A percentile compares a stretch with the other conserved stretches of the same genome.
These are phyloP conservation scores for Sarocladiaceae sp. DNA, from an alignment of 2,329 filamentous ascomycete species.

Conservation along the genomic window DNA sequence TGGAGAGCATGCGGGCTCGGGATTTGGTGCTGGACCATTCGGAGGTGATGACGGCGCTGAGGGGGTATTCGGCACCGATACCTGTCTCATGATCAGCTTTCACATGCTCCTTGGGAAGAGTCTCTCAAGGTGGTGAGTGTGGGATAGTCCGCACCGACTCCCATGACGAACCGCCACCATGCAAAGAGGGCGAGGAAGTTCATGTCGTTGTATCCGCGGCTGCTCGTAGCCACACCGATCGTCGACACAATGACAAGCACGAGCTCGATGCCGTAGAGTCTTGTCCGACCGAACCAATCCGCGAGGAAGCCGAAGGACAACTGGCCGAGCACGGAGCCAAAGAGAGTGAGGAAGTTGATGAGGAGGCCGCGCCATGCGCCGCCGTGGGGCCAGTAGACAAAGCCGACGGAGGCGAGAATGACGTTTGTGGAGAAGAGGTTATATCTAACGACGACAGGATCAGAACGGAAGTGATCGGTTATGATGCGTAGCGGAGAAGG, in stretches of 20 bases:
- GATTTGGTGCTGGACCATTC: constrained; percentile 59
- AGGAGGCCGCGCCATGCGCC: constrained; percentile 37
- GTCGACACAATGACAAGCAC: constrained; percentile 50
- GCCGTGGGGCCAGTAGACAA: constrained; percentile 45
- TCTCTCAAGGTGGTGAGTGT: neutral
- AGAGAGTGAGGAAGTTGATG: constrained; percentile 46
- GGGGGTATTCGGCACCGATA: constrained; percentile 62
- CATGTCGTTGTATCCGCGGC: constrained; percentile 36
- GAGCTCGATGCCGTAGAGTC: constrained; percentile 50
- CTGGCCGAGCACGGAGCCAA: constrained; percentile 43
- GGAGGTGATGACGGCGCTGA: constrained; percentile 61
- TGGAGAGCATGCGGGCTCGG: constrained; percentile 61
- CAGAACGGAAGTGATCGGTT: neutral
- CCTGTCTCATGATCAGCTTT: constrained; percentile 27
- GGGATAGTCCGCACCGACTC: neutral
- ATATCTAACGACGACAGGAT: constrained; percentile 32
- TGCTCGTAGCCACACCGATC: constrained; percentile 34
- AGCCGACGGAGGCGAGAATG: constrained; percentile 45
- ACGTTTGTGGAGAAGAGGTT: constrained; percentile 50
- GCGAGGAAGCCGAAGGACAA: constrained; percentile 47
- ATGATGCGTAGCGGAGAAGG: constrained; percentile 4
- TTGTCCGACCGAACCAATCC: constrained; percentile 47
- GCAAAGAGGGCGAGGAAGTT: constrained; percentile 41
- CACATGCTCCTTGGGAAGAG: constrained; percentile 10
- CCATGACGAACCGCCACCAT: constrained; percentile 8